These are phyloP conservation scores for Xylogone sp. DNA, from an alignment of 2,329 filamentous ascomycete genomes.

Conservation along the genomic window DNA sequence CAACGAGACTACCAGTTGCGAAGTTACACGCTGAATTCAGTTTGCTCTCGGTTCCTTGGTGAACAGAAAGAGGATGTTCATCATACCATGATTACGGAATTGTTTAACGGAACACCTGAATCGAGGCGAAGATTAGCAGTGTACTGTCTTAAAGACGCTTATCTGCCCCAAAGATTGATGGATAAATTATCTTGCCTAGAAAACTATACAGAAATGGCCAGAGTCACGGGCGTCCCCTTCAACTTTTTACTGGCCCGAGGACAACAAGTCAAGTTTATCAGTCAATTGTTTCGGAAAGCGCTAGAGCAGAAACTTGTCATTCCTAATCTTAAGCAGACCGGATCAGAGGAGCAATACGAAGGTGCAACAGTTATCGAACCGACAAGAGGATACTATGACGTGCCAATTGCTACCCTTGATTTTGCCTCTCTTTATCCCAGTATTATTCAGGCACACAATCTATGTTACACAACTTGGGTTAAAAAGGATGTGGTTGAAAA, in stretches of 20 bases:
- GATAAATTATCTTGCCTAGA: constrained; percentile 98
- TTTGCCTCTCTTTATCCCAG: constrained; percentile 97
- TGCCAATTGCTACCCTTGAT: constrained; percentile 94
- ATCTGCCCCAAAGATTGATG: constrained; percentile 88
- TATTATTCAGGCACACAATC: constrained; percentile 97
- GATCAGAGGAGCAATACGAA: constrained; percentile 87
- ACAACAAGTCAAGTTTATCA: constrained; percentile 97
- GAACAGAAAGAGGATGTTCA: constrained; percentile 99
- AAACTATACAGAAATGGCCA: constrained; percentile 99
- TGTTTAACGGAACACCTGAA: constrained; percentile 95
- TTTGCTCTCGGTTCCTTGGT: constrained; percentile 88
- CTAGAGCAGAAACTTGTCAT: constrained; percentile 91
- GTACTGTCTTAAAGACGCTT: constrained; percentile 97
- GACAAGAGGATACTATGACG: constrained; percentile 86
- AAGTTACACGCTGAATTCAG: constrained; percentile 96
- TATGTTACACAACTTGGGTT: constrained; percentile 93
- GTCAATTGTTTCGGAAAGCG: constrained; percentile 93
- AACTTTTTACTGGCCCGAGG: constrained; percentile 88
- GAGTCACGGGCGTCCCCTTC: constrained; percentile 97
- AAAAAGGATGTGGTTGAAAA: constrained; percentile 75
- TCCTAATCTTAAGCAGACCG: constrained; percentile 72
- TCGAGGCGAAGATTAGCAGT: constrained; percentile 86
- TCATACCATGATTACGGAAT: constrained; percentile 97
- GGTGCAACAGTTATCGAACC: constrained; percentile 98
- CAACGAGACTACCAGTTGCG: constrained; percentile 92